These are phyloP conservation scores for Cyberlindnera samutprakarnensis DNA, from an alignment of 805 yeast species.

Conservation along the genomic window DNA sequence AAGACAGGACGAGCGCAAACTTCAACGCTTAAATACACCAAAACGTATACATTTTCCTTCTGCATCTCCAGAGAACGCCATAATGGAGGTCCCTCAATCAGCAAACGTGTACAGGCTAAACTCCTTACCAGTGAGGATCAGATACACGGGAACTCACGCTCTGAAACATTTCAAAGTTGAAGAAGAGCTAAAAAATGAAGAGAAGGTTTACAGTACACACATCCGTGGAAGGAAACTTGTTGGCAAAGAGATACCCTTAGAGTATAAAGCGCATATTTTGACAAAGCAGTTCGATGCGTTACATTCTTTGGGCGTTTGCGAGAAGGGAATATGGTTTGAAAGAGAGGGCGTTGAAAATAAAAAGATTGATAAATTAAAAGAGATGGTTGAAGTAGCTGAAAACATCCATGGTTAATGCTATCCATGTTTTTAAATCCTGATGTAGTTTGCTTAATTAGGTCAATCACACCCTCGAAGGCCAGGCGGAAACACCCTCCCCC, in stretches of 20 bases:
- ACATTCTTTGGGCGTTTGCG: constrained; percentile 9
- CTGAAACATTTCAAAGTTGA: constrained; percentile 4
- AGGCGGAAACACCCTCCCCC: too few species aligned
- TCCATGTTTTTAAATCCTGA: too few species aligned
- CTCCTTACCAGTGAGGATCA: constrained; percentile 13
- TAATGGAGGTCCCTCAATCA: neutral
- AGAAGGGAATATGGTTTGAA: constrained; percentile 25
- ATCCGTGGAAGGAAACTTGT: constrained; percentile 29
- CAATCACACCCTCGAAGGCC: too few species aligned
- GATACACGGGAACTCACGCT: constrained; percentile 11
- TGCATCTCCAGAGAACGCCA: too few species aligned
- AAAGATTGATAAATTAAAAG: constrained; percentile 19
- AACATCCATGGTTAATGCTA: constrained; percentile 18
- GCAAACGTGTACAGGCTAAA: constrained; percentile 5
- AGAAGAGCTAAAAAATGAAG: neutral
- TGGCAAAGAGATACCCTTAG: constrained; percentile 16
- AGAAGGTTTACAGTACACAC: constrained; percentile 20
- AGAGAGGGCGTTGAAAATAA: constrained; percentile 29
- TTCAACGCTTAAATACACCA: too few species aligned
- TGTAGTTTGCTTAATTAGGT: too few species aligned
- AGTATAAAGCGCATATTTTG: constrained; percentile 14
- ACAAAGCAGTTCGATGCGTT: constrained; percentile 17
- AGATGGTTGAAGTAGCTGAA: constrained; percentile 23
- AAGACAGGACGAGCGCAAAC: too few species aligned
- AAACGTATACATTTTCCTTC: too few species aligned